Percentiles rank a stretch among this genome's conserved stretches.
These are phyloP conservation scores for Globisporangium mamillatum DNA, from an alignment of 352 stramenopile genomes.

Conservation along the genomic window DNA sequence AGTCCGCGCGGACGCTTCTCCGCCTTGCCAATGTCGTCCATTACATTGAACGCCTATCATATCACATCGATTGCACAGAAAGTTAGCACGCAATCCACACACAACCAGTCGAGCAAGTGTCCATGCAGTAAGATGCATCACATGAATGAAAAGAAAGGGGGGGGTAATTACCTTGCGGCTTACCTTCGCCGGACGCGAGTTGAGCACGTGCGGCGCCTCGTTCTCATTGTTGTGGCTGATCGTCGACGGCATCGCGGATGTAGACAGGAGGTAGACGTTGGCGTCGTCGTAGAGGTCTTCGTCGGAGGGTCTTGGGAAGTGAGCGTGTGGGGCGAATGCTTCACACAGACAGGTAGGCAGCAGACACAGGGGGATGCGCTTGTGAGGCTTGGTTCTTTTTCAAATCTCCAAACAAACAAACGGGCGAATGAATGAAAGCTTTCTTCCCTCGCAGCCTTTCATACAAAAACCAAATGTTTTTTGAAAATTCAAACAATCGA, in stretches of 20 bases:
- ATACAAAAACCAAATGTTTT: constrained; percentile 13
- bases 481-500: constrained; percentile 21
- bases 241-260: constrained; percentile 27
- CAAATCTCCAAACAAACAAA: constrained; percentile 4
- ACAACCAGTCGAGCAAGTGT: not conserved
- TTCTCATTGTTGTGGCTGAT: constrained; percentile 70
- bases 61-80: constrained; percentile 8
- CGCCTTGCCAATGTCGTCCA: constrained; percentile 41
- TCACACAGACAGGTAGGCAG: constrained; percentile 14
- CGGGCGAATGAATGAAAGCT: not conserved
- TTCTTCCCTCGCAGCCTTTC: not conserved
- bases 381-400: constrained; percentile 14
- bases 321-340: constrained; percentile 4
- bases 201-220: constrained; percentile 41
- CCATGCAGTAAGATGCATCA: not conserved
- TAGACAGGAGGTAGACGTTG: not conserved
- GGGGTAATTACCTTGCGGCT: constrained; percentile 25
- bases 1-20: constrained; percentile 62
- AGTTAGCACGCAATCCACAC: not conserved
- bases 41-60: constrained; percentile 42
- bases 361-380: constrained; percentile 4
- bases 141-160: not conserved
- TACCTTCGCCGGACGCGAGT: constrained; percentile 51
- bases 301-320: constrained; percentile 10
- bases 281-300: not conserved